Evolutionary conservation across 169 alveolate genomes (phyloP).

Genomic region (Miamiensis avidus): DNA sequence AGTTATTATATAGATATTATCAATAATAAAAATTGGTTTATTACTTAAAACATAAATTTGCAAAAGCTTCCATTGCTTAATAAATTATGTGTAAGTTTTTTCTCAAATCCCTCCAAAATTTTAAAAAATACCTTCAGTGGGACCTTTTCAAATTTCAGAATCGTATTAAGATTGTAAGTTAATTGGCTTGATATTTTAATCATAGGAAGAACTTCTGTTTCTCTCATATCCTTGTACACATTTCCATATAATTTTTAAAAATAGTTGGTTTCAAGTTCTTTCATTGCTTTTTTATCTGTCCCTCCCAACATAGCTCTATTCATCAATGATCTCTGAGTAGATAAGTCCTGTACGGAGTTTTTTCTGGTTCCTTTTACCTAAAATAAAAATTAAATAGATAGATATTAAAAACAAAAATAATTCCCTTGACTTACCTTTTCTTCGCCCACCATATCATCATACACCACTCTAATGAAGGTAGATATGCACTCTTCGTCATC

Average conservation of each 20-base stretch:
- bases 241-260: neutral
- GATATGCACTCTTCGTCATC: neutral
- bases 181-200: neutral
- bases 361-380: no score
- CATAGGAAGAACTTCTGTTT: neutral
- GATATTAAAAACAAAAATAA: no score
- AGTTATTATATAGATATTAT: no score
- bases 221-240: neutral
- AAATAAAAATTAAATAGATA: no score
- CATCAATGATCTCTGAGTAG: neutral
- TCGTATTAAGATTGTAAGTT: neutral
- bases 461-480: neutral
- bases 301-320: neutral
- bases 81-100: neutral
- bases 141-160: neutral
- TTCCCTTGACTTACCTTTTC: neutral
- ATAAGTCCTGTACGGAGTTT: neutral
- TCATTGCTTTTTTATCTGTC: neutral
- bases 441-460: neutral
- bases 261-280: neutral
- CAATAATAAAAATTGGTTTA: no score
- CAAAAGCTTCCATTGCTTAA: neutral
- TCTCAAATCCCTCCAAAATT: neutral
- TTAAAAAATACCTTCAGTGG: neutral
- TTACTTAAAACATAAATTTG: neutral